These are phyloP conservation scores for Pichia paraexigua DNA, from an alignment of 805 yeast species.

Conservation along the genomic window DNA sequence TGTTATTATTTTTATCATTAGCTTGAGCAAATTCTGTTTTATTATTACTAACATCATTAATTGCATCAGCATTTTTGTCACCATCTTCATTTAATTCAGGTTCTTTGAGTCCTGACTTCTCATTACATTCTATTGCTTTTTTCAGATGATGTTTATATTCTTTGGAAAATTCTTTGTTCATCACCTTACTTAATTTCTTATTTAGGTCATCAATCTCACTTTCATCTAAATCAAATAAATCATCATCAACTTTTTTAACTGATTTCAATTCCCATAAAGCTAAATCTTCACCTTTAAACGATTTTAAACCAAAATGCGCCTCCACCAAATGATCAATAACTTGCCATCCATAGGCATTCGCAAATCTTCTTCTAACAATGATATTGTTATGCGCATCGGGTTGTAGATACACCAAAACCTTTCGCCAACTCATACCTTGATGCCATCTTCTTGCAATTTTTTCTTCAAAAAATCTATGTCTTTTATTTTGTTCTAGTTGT, in stretches of 20 bases:
- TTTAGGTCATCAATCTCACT: conserved; percentile 11
- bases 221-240: conserved; percentile 7
- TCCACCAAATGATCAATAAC: conserved; percentile 76
- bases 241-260: conserved; percentile 9
- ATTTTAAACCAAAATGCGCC: conserved; percentile 43
- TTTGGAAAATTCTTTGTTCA: conserved; percentile 29
- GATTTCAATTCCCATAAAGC: conserved; percentile 15
- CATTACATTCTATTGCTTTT: neutral
- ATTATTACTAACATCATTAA: too few relatives aligned
- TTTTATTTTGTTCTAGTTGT: conserved; percentile 18
- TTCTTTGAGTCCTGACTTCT: neutral
- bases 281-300: conserved; percentile 20
- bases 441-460: conserved; percentile 87
- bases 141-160: conserved; percentile 8
- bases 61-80: neutral
- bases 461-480: conserved; percentile 54
- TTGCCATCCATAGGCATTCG: conserved; percentile 94
- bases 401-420: conserved; percentile 73
- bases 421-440: conserved; percentile 76
- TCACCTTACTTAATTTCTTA: conserved; percentile 18
- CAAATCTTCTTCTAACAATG: conserved; percentile 77
- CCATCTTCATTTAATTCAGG: neutral
- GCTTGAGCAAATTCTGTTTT: neutral
- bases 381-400: conserved; percentile 97
- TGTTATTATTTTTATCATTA: neutral